phyloP scores from a whole-genome alignment of 1,284 basidiomycete species.

The Marasmius fiardii region DNA sequence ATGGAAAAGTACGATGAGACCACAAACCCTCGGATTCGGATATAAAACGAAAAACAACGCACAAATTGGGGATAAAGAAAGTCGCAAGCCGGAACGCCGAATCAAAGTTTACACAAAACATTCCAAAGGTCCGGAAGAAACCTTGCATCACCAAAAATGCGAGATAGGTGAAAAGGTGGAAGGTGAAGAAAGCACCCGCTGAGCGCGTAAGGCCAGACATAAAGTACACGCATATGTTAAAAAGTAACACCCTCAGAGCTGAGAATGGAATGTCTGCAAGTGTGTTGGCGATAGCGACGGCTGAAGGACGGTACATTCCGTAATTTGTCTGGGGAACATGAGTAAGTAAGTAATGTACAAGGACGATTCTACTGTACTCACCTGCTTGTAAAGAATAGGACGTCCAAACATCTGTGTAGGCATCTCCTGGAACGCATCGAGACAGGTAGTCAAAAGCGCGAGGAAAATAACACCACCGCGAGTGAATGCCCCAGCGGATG shows the following conservation, averaged over 20 bases:
- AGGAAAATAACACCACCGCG: slow-evolving; percentile 81
- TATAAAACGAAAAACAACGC: slow-evolving; percentile 16
- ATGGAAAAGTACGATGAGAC: no score
- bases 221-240: slow-evolving; percentile 75
- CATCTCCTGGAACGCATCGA: slow-evolving; percentile 74
- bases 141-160: slow-evolving; percentile 68
- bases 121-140: slow-evolving; percentile 71
- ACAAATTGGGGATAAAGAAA: slow-evolving; percentile 66
- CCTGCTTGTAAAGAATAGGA: slow-evolving; percentile 65
- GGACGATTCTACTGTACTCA: no score
- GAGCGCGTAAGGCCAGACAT: slow-evolving; percentile 62
- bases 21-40: no score
- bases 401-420: slow-evolving; percentile 75
- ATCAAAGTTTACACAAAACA: slow-evolving; percentile 63
- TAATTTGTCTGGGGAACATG: slow-evolving; percentile 48
- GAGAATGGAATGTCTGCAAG: slow-evolving; percentile 78
- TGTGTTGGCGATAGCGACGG: slow-evolving; percentile 71
- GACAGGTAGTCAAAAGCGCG: slow-evolving; percentile 68
- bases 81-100: slow-evolving; percentile 56
- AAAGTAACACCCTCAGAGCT: slow-evolving; percentile 57
- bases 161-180: slow-evolving; percentile 62
- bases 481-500: slow-evolving; percentile 82
- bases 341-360: background rate
- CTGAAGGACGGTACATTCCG: slow-evolving; percentile 78
- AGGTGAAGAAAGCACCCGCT: slow-evolving; percentile 69